Conservation (phyloP, 768 basidiomycete genomes). For the Phylloporus arenicola region DNA sequence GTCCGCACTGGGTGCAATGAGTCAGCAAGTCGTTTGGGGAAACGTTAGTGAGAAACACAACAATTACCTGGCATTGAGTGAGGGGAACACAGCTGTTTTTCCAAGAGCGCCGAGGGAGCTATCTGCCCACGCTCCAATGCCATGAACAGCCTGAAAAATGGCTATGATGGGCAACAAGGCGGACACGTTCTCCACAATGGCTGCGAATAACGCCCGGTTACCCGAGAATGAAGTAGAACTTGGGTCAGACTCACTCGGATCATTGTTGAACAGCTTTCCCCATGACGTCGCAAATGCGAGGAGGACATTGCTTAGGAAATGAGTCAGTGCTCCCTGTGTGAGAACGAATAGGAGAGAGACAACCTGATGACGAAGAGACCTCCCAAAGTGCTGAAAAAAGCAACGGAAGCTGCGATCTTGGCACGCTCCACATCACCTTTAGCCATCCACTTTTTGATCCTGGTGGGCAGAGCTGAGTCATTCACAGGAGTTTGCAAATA, state of each 20-base stretch:
- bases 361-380: conserved; percentile 11
- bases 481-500: neutral
- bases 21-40: conserved; percentile 2
- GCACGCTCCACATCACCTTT: conserved; percentile 16
- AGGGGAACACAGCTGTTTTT: conserved; percentile 19
- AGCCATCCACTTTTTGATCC: conserved; percentile 19
- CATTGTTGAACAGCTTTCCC: conserved; percentile 58
- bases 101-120: conserved; percentile 16
- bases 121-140: conserved; percentile 18
- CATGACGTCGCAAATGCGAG: conserved; percentile 43
- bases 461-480: conserved; percentile 3
- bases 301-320: conserved; percentile 34
- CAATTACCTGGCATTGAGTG: conserved; percentile 19
- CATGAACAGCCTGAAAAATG: conserved; percentile 21
- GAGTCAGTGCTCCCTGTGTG: neutral
- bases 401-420: conserved; percentile 15
- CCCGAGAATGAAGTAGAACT: neutral
- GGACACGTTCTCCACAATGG: conserved; percentile 42
- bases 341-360: neutral
- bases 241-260: conserved; percentile 31
- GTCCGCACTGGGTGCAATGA: conserved; percentile 10
- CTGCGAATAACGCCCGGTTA: conserved; percentile 22
- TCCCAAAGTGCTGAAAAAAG: conserved; percentile 14
- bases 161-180: conserved; percentile 42
- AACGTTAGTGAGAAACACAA: neutral